Evolutionary conservation across 106 monocot genomes (phyloP).

Genomic region (Dendrobium officinale): DNA sequence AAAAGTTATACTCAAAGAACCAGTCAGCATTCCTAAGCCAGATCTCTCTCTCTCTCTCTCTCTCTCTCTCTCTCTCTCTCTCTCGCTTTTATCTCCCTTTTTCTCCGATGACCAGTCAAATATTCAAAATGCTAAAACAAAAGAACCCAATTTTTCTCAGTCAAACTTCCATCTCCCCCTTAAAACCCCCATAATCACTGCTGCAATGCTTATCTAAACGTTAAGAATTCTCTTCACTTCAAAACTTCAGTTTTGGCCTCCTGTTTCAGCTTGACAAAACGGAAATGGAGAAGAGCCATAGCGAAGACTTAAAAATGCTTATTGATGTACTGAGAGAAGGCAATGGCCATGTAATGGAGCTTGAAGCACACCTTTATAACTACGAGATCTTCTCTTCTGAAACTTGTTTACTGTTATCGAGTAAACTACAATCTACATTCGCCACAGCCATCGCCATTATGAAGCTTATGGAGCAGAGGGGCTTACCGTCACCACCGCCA

Average conservation of each 20-base stretch:
- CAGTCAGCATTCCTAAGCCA: neutral
- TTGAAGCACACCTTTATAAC: neutral
- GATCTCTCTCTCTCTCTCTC: neutral
- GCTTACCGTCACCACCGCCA: neutral
- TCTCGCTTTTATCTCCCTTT: no score
- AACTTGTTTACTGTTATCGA: neutral
- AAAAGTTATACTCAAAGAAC: neutral
- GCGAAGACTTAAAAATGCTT: no score
- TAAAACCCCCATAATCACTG: neutral
- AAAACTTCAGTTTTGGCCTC: neutral
- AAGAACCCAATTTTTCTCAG: neutral
- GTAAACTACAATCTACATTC: neutral
- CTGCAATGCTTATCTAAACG: neutral
- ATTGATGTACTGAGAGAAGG: neutral
- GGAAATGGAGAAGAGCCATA: neutral
- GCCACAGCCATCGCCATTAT: neutral
- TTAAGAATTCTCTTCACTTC: neutral
- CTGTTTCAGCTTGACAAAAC: neutral
- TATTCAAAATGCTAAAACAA: neutral
- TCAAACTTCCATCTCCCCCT: neutral
- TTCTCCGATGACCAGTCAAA: slow-evolving; percentile 2
- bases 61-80: no score
- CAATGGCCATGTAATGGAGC: neutral
- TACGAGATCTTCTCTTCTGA: neutral
- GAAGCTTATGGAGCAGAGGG: neutral